Evolutionary conservation across 2,329 filamentous ascomycete species (phyloP), one percentile per base, ranked within the genome.

Genomic region (Erysiphe pulchra): DNA sequence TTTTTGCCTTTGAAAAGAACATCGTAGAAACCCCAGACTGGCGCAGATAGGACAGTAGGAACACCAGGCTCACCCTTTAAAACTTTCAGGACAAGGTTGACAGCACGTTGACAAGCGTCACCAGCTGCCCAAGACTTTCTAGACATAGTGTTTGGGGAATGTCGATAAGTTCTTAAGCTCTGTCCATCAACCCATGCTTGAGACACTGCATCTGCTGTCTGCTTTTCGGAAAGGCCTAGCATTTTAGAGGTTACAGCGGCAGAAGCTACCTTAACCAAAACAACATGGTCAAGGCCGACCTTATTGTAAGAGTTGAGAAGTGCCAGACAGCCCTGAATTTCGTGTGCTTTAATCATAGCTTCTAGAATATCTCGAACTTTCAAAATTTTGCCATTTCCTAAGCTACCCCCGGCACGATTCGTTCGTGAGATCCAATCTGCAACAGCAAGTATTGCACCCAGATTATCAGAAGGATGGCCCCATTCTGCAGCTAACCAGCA

Each of bases 401-500:
- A 73, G 66, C 90, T 92, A 52, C 71, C 71, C 47, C 72, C 73
- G 46, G 72, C 70, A 64, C 75, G 76, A 66, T 80, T 79, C 60
- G 87, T 94, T 56, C 90, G 80, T 55, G 86, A 92, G 59, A 93
- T 75, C 90, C 90, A 98, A 69, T 98, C 90, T 49, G 90, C 84
- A 45, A 94, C 86, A 42, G 87, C 84, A 50, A 98, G 75, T 60
- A 98, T 98, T 57, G 87, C 90, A 51, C 90, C 90, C 55, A 98
- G 65, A 70, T 98, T 98, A 69, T 98, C 90, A 4, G 86, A 94
- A 50, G 90, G 90, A 64, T 98, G 90, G 48, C 90, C 90, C 90
- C 90, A 98, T 68, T 98, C 90, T 47, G 90, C 90, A 40, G 87
- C 90, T 52, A 95, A 71, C 90, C 87, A 98, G 75, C 90, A 95